phyloP scores from a whole-genome alignment of 1,284 basidiomycete species.

The Sanguinoderma infundibulare region DNA sequence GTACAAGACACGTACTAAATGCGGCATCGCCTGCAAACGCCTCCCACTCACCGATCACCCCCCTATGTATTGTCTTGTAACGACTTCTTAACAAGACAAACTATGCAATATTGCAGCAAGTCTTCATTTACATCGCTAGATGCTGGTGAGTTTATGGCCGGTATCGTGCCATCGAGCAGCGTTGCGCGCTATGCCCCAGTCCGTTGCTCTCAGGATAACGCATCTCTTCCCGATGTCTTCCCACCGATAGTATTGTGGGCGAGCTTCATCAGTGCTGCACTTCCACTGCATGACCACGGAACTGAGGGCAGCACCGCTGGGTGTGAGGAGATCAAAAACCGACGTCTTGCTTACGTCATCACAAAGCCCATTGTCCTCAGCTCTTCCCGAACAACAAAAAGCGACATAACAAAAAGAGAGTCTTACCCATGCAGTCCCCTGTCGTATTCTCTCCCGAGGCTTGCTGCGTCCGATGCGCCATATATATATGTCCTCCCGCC shows the following conservation, averaged over 20 bases:
- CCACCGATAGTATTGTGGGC: neutral
- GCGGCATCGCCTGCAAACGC: neutral
- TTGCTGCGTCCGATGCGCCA: constrained; percentile 2
- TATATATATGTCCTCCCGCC: constrained; percentile 22
- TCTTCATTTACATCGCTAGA: neutral
- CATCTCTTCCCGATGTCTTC: neutral
- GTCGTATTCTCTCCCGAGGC: constrained; percentile 12
- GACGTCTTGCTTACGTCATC: constrained; percentile 4
- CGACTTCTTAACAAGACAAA: neutral
- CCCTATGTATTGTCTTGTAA: neutral
- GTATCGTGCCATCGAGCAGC: neutral
- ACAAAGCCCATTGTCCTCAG: constrained; percentile 20
- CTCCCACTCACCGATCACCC: too few species aligned
- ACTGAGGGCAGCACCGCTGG: neutral
- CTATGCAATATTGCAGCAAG: neutral
- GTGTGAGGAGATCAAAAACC: neutral
- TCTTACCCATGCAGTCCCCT: constrained; percentile 19
- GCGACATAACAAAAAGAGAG: constrained; percentile 28
- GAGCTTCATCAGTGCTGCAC: neutral
- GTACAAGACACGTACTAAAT: neutral
- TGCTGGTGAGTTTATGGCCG: neutral
- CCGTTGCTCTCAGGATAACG: neutral
- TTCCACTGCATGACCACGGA: neutral
- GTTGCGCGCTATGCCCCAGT: neutral
- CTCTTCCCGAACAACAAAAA: constrained; percentile 27